Base-by-base conservation (phyloP, 179 eudicot species). In the Gypsophila paniculata region DNA sequence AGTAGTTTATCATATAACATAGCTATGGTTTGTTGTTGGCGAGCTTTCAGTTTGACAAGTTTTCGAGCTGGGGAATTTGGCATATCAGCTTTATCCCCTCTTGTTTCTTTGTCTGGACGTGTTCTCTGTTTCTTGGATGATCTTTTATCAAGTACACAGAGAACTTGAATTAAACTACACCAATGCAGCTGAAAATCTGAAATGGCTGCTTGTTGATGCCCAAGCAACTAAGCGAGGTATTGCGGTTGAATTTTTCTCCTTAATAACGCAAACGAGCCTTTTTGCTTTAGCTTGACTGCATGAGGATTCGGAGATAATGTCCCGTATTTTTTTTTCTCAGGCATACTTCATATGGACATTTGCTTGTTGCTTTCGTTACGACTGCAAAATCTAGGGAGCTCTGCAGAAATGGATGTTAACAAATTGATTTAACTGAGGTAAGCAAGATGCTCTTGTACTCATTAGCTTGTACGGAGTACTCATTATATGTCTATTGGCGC, bases 381-480 rank as follows among this genome's bases (percentile, higher is more conserved):
- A 52, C 22, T 34, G 6, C 46, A 12, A 21, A 38, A 60, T 38
- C 15, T 34, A 22, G 14, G 39, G 13, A 65, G 52, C 44, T 65
- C 42, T 36, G 29, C 32, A 23, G 13, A 29, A 65, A 54, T 65
- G 71, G 71, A 74, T 17, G 8, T 57, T 12, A 39, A 54, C 71
- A 51, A 10, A 42, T 23, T 67, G 57, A 8, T 49, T 46, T 49
- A 54, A 19, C 12, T 9, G 32, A 66, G 77, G 72, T 74, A 66
- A 57, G 65, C 57, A 21, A 10, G 57, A 18, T 39, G 71, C 67
- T 34, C 67, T 62, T 8, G 2, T 22, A 18, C 7, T 64, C 32
- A n/a, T 64, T 8, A 8, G 5, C 2, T 2, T 17, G 21, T 1
- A 17, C 58, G 34, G 34, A 29, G 34, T 29, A 29, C 34, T 29